phyloP scores from a whole-genome alignment of 192 early-diverging fungal species.

The Pilobolus umbonatus region DNA sequence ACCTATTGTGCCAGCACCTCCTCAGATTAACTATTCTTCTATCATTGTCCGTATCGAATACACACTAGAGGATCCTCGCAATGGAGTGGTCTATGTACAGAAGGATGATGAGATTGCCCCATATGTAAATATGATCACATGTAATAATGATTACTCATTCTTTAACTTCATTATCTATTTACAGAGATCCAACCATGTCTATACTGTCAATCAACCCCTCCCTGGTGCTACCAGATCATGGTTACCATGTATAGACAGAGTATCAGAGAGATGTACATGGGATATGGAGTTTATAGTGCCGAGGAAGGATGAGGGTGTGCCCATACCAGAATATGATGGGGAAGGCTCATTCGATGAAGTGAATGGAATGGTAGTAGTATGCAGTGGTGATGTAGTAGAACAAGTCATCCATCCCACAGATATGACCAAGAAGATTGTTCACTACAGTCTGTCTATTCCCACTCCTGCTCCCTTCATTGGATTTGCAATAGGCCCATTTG shows the following conservation, averaged over 20 bases:
- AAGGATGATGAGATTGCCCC: constrained; percentile 53
- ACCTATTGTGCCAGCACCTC: constrained; percentile 15
- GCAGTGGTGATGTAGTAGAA: constrained; percentile 68
- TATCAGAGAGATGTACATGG: constrained; percentile 70
- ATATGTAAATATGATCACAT: constrained; percentile 35
- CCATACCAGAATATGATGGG: constrained; percentile 27
- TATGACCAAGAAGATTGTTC: constrained; percentile 53
- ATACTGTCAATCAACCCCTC: constrained; percentile 63
- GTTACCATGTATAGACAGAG: constrained; percentile 74
- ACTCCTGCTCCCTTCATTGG: constrained; percentile 68
- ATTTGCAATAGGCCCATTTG: constrained; percentile 68
- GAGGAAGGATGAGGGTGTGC: constrained; percentile 31
- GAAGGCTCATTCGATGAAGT: constrained; percentile 41
- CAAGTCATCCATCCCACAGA: constrained; percentile 59
- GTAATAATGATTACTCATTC: neutral
- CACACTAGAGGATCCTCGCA: constrained; percentile 41
- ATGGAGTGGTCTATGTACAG: constrained; percentile 53
- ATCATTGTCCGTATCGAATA: constrained; percentile 48
- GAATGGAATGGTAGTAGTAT: constrained; percentile 51
- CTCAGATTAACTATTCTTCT: constrained; percentile 33
- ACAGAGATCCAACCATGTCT: constrained; percentile 47
- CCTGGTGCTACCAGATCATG: constrained; percentile 67
- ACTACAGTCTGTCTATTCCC: constrained; percentile 63
- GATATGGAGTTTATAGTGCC: constrained; percentile 72
- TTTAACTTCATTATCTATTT: constrained; percentile 5